These are phyloP conservation scores for Allium fistulosum DNA, from an alignment of 106 monocot species.

Conservation along the genomic window DNA sequence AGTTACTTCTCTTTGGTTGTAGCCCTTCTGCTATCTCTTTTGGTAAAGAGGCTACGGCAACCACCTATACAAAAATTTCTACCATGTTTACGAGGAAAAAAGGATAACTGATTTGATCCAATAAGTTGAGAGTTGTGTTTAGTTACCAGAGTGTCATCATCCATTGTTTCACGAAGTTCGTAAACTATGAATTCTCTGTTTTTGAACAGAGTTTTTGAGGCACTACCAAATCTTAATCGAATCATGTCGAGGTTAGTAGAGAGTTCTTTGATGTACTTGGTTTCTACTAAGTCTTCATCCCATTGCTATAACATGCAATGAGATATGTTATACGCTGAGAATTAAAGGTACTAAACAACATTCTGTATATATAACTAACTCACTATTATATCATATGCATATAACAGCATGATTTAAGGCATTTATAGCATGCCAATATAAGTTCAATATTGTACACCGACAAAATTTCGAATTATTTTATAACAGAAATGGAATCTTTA, in stretches of 20 bases:
- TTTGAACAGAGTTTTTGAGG: slow-evolving; percentile 63
- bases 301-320: no score
- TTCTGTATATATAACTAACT: no score
- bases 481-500: neutral
- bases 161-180: slow-evolving; percentile 72
- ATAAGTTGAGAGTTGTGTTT: no score
- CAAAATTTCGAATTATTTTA: neutral
- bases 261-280: no score
- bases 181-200: slow-evolving; percentile 87
- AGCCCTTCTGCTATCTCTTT: slow-evolving; percentile 83
- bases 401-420: no score
- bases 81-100: neutral
- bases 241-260: slow-evolving; percentile 83
- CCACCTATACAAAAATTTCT: slow-evolving; percentile 36
- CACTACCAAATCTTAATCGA: slow-evolving; percentile 60
- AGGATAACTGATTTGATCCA: neutral
- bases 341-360: no score
- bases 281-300: no score
- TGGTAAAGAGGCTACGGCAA: slow-evolving; percentile 82
- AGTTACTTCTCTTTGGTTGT: slow-evolving; percentile 52
- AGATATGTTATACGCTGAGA: no score
- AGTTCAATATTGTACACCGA: no score
- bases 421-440: no score
- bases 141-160: no score
- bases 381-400: no score